phyloP scores from a whole-genome alignment of 78 protist genomes.

The Fonticula alba region DNA sequence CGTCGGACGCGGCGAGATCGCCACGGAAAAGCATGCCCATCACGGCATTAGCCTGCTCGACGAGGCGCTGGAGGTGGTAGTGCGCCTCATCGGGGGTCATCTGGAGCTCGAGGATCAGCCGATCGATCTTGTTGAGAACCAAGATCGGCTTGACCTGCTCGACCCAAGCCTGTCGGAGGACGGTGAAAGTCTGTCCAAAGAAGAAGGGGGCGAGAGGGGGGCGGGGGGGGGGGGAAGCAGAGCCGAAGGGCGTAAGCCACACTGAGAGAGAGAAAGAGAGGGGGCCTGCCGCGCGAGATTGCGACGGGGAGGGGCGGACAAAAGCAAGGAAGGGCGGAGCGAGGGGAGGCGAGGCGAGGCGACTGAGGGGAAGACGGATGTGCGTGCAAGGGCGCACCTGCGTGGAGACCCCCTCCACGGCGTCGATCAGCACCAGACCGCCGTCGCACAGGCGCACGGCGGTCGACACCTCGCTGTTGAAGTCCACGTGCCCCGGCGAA shows the following conservation, averaged over 20 bases:
- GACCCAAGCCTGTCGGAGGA: constrained; percentile 70
- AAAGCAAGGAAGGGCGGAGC: neutral
- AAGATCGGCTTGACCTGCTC: constrained; percentile 58
- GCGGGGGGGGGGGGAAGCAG: neutral
- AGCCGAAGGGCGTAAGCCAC: no score
- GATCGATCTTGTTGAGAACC: constrained; percentile 86
- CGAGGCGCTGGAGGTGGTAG: constrained; percentile 34
- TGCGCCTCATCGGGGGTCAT: constrained; percentile 63
- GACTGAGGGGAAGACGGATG: neutral
- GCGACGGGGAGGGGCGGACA: no score
- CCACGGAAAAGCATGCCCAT: constrained; percentile 30
- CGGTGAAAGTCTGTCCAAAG: constrained; percentile 65
- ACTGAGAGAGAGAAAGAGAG: no score
- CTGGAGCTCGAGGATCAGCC: constrained; percentile 54
- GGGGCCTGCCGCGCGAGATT: no score
- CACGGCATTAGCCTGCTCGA: constrained; percentile 60
- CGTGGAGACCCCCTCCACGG: constrained; percentile 65
- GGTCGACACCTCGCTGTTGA: constrained; percentile 53
- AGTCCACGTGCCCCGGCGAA: constrained; percentile 88
- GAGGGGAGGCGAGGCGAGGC: neutral
- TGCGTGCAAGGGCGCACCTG: constrained; percentile 29
- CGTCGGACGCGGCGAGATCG: neutral
- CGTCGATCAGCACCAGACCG: constrained; percentile 63
- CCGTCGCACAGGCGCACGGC: constrained; percentile 62
- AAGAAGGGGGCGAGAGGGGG: neutral